Conservation (phyloP, 169 alveolate species). For the Plasmodium chabaudi region DNA sequence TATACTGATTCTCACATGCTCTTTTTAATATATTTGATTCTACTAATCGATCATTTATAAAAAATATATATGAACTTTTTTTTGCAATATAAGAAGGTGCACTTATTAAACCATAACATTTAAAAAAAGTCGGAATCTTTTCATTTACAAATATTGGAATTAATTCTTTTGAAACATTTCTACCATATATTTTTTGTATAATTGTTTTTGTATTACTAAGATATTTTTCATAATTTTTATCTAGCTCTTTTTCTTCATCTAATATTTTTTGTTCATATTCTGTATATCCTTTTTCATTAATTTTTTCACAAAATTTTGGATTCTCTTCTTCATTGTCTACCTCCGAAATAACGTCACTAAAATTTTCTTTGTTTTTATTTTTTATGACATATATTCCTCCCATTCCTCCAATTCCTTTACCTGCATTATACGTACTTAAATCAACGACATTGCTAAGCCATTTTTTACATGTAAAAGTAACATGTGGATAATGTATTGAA, state of each 20-base stretch:
- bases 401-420: constrained; percentile 54
- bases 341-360: background rate
- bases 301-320: background rate
- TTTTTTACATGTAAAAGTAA: constrained; percentile 87
- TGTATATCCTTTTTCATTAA: background rate
- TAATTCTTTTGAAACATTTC: constrained; percentile 72
- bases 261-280: constrained; percentile 56
- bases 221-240: constrained; percentile 44
- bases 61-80: constrained; percentile 90
- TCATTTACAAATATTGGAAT: constrained; percentile 60
- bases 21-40: constrained; percentile 79
- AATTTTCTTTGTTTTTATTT: constrained; percentile 11
- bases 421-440: constrained; percentile 81
- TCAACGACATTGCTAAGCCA: constrained; percentile 84
- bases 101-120: constrained; percentile 88
- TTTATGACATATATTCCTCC: constrained; percentile 75
- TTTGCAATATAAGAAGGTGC: constrained; percentile 86
- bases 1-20: constrained; percentile 79
- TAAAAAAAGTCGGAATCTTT: constrained; percentile 73
- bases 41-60: constrained; percentile 97
- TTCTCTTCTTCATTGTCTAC: background rate
- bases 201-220: constrained; percentile 54
- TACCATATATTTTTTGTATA: constrained; percentile 80
- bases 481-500: constrained; percentile 93
- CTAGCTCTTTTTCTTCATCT: constrained; percentile 76